Evolutionary conservation across 345 rosid species (phyloP).

Genomic region (Citrus glauca): DNA sequence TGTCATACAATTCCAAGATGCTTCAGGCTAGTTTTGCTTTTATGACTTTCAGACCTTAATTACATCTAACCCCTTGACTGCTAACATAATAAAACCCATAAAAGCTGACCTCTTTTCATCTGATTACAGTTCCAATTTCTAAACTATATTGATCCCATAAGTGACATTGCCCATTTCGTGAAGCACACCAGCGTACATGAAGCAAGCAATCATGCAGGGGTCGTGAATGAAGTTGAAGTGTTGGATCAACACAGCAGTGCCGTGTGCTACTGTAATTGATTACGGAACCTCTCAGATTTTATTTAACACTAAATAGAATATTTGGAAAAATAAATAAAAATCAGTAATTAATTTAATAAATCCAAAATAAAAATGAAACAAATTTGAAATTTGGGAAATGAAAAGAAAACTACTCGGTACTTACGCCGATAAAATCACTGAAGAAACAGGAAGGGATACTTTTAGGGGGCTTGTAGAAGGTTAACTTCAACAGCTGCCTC

Average conservation of each 20-base stretch:
- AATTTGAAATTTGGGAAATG: neutral
- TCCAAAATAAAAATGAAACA: neutral
- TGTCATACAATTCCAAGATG: no score
- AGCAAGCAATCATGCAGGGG: neutral
- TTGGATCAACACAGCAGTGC: neutral
- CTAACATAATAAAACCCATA: neutral
- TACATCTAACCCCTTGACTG: neutral
- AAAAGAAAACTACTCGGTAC: neutral
- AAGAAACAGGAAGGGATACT: conserved; percentile 68
- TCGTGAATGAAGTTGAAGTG: neutral
- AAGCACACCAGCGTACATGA: neutral
- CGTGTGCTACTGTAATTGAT: neutral
- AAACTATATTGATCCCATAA: neutral
- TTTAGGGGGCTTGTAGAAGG: conserved; percentile 58
- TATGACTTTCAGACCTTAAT: neutral
- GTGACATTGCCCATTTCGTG: no score
- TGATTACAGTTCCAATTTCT: neutral
- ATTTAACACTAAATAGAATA: neutral
- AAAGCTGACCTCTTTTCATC: neutral
- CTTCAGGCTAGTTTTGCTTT: neutral
- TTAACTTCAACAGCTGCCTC: conserved; percentile 39
- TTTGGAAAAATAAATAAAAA: neutral
- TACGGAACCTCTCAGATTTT: neutral
- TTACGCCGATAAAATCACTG: conserved; percentile 59
- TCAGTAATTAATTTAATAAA: neutral